These are phyloP conservation scores for Pueraria montana DNA, from an alignment of 306 rosid species.

Conservation along the genomic window DNA sequence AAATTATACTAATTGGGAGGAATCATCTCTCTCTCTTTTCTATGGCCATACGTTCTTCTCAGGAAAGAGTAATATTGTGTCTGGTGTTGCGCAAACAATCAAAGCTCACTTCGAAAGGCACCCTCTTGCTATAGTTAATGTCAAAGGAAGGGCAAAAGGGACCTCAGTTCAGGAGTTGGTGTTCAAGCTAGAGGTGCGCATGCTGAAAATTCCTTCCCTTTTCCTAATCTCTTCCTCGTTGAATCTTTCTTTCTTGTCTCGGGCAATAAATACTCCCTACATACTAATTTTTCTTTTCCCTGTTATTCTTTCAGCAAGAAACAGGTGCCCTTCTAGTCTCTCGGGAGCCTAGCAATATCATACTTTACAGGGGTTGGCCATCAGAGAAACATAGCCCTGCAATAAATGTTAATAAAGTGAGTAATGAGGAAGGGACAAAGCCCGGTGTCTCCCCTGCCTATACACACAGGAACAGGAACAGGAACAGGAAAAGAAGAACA, in stretches of 20 bases:
- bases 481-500: constrained; percentile 56
- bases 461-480: constrained; percentile 2
- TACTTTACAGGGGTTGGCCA: constrained; percentile 88
- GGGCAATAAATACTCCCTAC: constrained; percentile 14
- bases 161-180: constrained; percentile 90
- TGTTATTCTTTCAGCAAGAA: constrained; percentile 66
- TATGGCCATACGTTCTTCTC: constrained; percentile 37
- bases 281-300: constrained; percentile 35
- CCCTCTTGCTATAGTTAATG: constrained; percentile 84
- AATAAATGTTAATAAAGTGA: constrained; percentile 29
- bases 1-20: constrained; percentile 31
- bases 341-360: constrained; percentile 87
- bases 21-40: neutral
- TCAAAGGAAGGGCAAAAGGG: constrained; percentile 91
- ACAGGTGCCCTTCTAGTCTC: constrained; percentile 88
- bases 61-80: constrained; percentile 83
- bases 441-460: constrained; percentile 61
- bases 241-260: constrained; percentile 35
- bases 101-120: constrained; percentile 70
- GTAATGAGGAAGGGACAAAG: constrained; percentile 43
- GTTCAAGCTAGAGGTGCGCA: constrained; percentile 78
- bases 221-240: neutral
- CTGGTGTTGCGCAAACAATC: constrained; percentile 78
- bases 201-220: constrained; percentile 29
- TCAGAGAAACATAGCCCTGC: constrained; percentile 46